Evolutionary conservation across 1,284 basidiomycete genomes (phyloP), one percentile per base, ranked within the genome.

Genomic region (Phenoliferia sp.): DNA sequence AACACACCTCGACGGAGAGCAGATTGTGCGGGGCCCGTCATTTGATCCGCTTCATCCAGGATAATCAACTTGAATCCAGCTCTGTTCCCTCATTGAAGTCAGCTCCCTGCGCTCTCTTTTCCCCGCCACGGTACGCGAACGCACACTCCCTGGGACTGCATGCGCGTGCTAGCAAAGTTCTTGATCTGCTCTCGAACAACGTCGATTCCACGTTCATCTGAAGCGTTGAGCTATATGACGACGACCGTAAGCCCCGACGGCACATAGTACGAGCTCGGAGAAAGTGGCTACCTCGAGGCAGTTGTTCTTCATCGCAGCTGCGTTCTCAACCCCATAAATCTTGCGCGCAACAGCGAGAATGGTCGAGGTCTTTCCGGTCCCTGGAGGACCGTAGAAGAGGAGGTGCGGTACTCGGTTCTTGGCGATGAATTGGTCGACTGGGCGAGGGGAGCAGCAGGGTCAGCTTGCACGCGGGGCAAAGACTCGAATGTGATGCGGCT

Each of bases 151-250:
- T 79, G 82, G 76, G 84, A 85, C 50, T 98, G 82, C 32, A 94
- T 97, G 66, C 93, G 87, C 19, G 95, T 98, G 81, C 94, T 92
- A 1, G 95, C 94, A 75, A 99, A 99, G 78, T 92, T 92, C 80
- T 99, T 99, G 80, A 99, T 95, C 83, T 97, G 94, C 77, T 98
- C 96, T 59, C 96, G 86, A 6, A 99, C 96, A 58, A 98, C 94
- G 69, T 99, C 96, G 73, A 99, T 99, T 62, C 95, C 95, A 77
- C 95, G 87, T 77, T 99, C 96, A 78, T 99, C 95, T 1, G 94
- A 97, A 3, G 95, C 95, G 78, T 99, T 99, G 61, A 99, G 84
- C 90, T 90, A 71, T 4, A 15, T 15, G 32, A 3, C 17, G 2
- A 57, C 3, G 31, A 15, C 22, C 56, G 26, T 60, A 17, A 60